Conservation (phyloP, 495 filamentous ascomycete genomes). For the Xylaria cubensis region DNA sequence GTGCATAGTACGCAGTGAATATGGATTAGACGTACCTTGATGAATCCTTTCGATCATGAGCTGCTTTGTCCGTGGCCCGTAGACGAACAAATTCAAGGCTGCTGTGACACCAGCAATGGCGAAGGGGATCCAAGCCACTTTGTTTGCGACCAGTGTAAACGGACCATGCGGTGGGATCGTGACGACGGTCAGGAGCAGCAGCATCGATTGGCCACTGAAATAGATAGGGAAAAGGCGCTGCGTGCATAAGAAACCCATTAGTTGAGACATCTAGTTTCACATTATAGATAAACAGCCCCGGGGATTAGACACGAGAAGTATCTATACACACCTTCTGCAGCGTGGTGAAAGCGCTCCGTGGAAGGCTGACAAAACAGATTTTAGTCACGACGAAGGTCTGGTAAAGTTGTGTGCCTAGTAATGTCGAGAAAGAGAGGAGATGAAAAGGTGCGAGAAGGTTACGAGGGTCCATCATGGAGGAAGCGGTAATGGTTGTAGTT, state of each 20-base stretch:
- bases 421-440: constrained; percentile 57
- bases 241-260: no score
- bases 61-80: constrained; percentile 54
- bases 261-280: no score
- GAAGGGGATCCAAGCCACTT: constrained; percentile 48
- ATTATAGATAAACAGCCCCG: no score
- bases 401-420: constrained; percentile 60
- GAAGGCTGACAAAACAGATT: constrained; percentile 53
- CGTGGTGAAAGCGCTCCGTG: constrained; percentile 55
- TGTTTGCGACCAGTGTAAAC: constrained; percentile 42
- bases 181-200: constrained; percentile 51
- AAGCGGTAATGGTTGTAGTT: neutral
- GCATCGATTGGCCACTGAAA: constrained; percentile 53
- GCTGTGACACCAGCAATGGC: constrained; percentile 48
- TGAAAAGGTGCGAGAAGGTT: constrained; percentile 47
- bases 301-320: no score
- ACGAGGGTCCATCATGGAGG: constrained; percentile 14
- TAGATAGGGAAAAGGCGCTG: constrained; percentile 60
- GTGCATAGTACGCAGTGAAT: neutral
- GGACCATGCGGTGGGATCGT: constrained; percentile 55
- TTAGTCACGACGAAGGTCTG: constrained; percentile 62
- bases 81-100: constrained; percentile 54
- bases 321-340: constrained; percentile 48
- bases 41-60: constrained; percentile 53
- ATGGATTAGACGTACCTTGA: constrained; percentile 41